Evolutionary conservation across 2,329 filamentous ascomycete genomes (phyloP), one percentile per base, ranked within the genome.

Genomic region (Penicillium occitanis): DNA sequence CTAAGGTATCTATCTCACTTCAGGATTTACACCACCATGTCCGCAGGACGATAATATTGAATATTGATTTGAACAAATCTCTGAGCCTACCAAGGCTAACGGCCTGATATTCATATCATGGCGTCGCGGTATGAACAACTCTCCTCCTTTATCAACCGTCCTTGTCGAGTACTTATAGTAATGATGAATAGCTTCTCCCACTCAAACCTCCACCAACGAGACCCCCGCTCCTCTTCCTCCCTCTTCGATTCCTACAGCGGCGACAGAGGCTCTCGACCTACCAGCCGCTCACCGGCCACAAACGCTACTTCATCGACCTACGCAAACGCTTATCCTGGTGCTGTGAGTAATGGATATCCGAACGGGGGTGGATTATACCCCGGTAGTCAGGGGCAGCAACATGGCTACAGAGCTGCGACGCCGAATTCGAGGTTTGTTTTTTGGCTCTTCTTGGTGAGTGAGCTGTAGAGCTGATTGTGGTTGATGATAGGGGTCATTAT

Each of bases 191-290:
- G 90, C 82, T 91, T 91, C 77, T 84, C 87, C 71, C 80, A 84
- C 72, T 89, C 88, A 58, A 85, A 85, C 70, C 86, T 92, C 68
- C 90, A 92, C 77, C 90, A 92, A 82, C 77, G 78, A 65, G 78
- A 80, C 86, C 90, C 81, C 84, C 91, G 81, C 85, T 87, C 73
- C 83, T 77, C 90, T 74, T 89, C 87, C 75, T 88, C 88, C 70
- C 87, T 93, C 69, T 93, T 93, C 80, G 89, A 90, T 71, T 88
- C 88, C 71, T 93, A 92, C 79, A 61, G 59, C 44, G 87, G 85
- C 69, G 85, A 85, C 71, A 81, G 82, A 14, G 5, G 42, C 35
- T 59, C 78, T 35, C 51, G 65, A 11, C 76, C 78, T 3, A 71
- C 71, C 28, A 79, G 76, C 67, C 75, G 73, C 67, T 80, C 79